Evolutionary conservation across 768 basidiomycete species (phyloP).

Genomic region (Pleurotus ostreatus): DNA sequence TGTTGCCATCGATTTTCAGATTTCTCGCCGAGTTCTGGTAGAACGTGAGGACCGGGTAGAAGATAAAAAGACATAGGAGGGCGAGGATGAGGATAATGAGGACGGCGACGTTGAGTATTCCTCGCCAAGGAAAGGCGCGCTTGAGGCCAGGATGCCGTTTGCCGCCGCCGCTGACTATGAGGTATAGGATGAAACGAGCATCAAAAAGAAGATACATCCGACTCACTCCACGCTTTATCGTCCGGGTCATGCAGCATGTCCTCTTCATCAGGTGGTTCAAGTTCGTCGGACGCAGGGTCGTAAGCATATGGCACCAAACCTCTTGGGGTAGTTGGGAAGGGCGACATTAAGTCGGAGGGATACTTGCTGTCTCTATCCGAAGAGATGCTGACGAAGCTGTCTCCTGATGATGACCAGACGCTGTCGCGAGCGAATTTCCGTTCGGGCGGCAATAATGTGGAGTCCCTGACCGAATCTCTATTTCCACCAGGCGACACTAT

Average conservation of each 20-base stretch:
- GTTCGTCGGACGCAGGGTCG: constrained; percentile 56
- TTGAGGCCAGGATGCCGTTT: constrained; percentile 9
- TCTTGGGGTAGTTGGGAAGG: constrained; percentile 14
- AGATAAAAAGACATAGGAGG: constrained; percentile 73
- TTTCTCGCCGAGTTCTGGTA: constrained; percentile 35
- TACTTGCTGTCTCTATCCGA: constrained; percentile 57
- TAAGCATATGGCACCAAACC: constrained; percentile 67
- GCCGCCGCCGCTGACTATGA: neutral
- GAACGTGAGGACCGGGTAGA: constrained; percentile 68
- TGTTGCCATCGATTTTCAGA: constrained; percentile 55
- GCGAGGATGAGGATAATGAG: constrained; percentile 57
- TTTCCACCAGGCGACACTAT: constrained; percentile 27
- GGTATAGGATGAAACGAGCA: neutral
- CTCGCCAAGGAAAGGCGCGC: constrained; percentile 38
- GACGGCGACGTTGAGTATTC: constrained; percentile 64
- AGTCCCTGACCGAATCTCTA: constrained; percentile 17
- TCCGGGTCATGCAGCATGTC: constrained; percentile 69
- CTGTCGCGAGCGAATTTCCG: constrained; percentile 18
- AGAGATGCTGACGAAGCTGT: constrained; percentile 47
- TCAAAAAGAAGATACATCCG: no score
- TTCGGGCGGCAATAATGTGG: constrained; percentile 17
- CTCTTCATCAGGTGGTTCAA: constrained; percentile 63
- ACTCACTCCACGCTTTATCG: constrained; percentile 15
- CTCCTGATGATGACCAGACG: constrained; percentile 28
- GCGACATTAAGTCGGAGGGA: constrained; percentile 32